These are phyloP conservation scores for Mastigamoeba balamuthi DNA, from an alignment of 78 protist genomes.

Conservation along the genomic window DNA sequence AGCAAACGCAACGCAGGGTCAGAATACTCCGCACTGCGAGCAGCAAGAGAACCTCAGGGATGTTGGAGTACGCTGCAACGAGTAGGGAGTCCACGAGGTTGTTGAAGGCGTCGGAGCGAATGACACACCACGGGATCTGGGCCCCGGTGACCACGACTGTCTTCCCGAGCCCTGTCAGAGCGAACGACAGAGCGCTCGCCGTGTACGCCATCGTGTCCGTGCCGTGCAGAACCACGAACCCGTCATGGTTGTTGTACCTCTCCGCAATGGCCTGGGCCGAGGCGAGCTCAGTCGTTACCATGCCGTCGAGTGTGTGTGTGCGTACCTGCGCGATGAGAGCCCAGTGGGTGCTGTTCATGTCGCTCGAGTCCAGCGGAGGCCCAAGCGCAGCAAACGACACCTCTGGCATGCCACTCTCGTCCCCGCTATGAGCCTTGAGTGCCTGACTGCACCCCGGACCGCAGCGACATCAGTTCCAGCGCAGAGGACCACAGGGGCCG, in stretches of 20 bases:
- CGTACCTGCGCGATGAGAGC: conserved; percentile 30
- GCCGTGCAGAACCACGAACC: conserved; percentile 77
- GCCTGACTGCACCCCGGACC: too few species aligned
- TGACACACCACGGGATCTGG: not conserved
- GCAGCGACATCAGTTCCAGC: not conserved
- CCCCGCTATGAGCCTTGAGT: too few species aligned
- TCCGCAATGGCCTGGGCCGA: too few species aligned
- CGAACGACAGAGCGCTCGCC: conserved; percentile 76
- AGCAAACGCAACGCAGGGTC: not conserved
- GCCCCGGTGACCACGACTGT: conserved; percentile 82
- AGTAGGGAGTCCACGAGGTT: not conserved
- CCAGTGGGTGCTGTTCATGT: conserved; percentile 70
- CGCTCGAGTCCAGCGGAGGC: conserved; percentile 70
- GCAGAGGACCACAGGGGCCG: not conserved
- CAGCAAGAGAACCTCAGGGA: too few species aligned
- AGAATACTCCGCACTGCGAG: too few species aligned
- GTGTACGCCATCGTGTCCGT: conserved; percentile 89
- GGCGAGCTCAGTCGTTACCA: too few species aligned
- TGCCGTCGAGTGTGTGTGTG: too few species aligned
- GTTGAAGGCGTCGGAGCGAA: conserved; percentile 3
- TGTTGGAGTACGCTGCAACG: conserved; percentile 2
- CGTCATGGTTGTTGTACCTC: conserved; percentile 74
- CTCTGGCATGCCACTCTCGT: conserved; percentile 23
- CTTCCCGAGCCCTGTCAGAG: conserved; percentile 75
- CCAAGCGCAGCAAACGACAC: conserved; percentile 46